These are phyloP conservation scores for Vaucheria bursata DNA, from an alignment of 352 stramenopile species.

Conservation along the genomic window DNA sequence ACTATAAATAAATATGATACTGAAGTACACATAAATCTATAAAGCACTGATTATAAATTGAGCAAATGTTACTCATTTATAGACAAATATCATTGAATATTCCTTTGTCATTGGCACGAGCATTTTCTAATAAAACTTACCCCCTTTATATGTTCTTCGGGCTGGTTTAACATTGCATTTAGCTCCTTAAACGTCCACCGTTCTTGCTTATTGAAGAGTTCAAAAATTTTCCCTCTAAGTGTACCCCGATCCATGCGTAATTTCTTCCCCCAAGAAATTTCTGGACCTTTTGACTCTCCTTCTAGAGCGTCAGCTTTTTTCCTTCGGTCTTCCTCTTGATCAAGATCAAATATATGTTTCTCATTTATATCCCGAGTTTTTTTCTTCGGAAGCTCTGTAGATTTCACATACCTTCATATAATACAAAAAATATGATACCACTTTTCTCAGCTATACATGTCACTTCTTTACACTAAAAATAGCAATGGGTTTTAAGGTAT, in stretches of 20 bases:
- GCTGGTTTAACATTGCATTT: not conserved
- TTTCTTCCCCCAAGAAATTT: too few species aligned
- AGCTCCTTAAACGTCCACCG: not conserved
- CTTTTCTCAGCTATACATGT: too few species aligned
- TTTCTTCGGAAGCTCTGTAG: not conserved
- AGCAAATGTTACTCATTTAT: too few species aligned
- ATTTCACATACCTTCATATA: not conserved
- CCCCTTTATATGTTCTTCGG: constrained; percentile 4
- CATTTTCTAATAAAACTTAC: too few species aligned
- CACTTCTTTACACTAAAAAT: too few species aligned
- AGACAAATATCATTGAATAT: too few species aligned
- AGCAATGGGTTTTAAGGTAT: too few species aligned
- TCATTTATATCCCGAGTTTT: not conserved
- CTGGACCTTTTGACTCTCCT: not conserved
- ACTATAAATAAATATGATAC: too few species aligned
- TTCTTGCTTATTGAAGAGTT: not conserved
- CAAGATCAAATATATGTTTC: constrained; percentile 1
- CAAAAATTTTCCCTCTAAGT: not conserved
- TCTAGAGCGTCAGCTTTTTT: not conserved
- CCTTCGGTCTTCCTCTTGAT: not conserved
- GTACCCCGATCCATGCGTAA: not conserved
- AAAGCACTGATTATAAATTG: too few species aligned
- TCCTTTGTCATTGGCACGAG: too few species aligned
- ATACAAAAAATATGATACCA: too few species aligned
- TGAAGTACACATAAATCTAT: too few species aligned